Conservation (phyloP, 225 moss, liverwort and hornwort species). For the Polytrichum commune region DNA sequence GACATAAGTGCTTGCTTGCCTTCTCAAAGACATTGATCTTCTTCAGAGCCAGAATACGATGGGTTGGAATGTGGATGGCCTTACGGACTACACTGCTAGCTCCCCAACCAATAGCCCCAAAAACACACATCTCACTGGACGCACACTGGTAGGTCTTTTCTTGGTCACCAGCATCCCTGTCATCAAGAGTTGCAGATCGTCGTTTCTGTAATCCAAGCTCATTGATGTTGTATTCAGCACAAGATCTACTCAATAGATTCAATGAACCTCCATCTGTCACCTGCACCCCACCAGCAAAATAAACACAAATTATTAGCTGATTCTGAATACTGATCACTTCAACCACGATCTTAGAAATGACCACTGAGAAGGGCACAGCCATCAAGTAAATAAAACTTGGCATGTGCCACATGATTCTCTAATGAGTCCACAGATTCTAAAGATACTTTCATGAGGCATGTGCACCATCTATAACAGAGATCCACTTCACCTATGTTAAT, state of each 20-base stretch:
- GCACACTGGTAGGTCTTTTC: conserved; percentile 98
- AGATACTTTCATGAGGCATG: not conserved
- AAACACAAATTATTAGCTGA: not conserved
- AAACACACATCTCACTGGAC: conserved; percentile 97
- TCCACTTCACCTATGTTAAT: too few relatives aligned
- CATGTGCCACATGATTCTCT: too few relatives aligned
- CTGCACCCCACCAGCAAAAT: conserved; percentile 45
- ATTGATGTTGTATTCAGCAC: conserved; percentile 98
- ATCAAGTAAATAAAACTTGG: too few relatives aligned
- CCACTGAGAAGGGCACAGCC: too few relatives aligned
- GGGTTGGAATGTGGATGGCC: conserved; percentile 96
- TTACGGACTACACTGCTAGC: conserved; percentile 98
- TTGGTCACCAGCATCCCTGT: conserved; percentile 69
- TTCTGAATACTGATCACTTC: too few relatives aligned
- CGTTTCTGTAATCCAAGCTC: conserved; percentile 97
- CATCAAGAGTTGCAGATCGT: conserved; percentile 68
- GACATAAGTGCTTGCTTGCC: conserved; percentile 57
- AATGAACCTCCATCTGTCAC: conserved; percentile 92
- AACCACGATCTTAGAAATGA: too few relatives aligned
- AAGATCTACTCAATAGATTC: conserved; percentile 95
- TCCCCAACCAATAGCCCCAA: conserved; percentile 98
- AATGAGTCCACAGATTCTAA: not conserved
- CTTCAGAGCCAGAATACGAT: conserved; percentile 96
- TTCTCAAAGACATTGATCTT: conserved; percentile 99
- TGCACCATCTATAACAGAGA: not conserved